These are phyloP conservation scores for Hemileia vastatrix DNA, from an alignment of 1,284 basidiomycete species.

Conservation along the genomic window DNA sequence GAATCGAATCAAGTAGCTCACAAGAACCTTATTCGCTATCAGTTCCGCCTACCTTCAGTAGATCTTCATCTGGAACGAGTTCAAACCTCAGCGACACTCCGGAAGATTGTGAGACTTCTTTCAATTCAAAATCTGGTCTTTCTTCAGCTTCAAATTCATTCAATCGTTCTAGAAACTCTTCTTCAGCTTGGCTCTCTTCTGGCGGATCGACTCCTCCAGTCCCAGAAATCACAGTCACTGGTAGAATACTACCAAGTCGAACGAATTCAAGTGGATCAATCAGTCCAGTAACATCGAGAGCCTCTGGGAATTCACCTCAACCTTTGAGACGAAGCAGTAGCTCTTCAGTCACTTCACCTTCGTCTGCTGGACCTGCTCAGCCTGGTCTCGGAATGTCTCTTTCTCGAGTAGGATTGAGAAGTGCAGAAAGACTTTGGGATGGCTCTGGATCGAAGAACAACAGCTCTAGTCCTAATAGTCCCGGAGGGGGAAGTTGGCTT, in stretches of 20 bases:
- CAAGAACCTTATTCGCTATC: not conserved
- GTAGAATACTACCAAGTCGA: conserved; percentile 9
- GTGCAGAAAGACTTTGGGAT: conserved; percentile 29
- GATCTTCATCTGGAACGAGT: not conserved
- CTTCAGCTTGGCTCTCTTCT: conserved; percentile 23
- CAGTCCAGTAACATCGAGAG: conserved; percentile 13
- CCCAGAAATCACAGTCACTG: conserved; percentile 28
- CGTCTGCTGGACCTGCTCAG: conserved; percentile 11
- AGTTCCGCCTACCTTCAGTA: not conserved
- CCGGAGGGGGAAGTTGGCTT: not conserved
- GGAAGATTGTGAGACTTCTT: not conserved
- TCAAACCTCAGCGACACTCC: not conserved
- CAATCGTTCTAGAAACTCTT: not conserved
- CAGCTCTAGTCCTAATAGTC: not conserved
- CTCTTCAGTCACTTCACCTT: not conserved
- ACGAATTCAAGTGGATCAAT: not conserved
- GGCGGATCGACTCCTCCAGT: conserved; percentile 14
- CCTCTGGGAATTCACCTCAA: conserved; percentile 22
- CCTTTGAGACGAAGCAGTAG: not conserved
- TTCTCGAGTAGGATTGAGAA: conserved; percentile 27
- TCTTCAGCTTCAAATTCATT: not conserved
- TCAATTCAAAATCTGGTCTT: not conserved
- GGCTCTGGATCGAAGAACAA: not conserved
- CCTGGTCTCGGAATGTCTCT: conserved; percentile 29
- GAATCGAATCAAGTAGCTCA: not conserved